Evolutionary conservation across 2,329 filamentous ascomycete genomes (phyloP), one percentile per base, ranked within the genome.

Genomic region (Ophiostoma himal-ulmi): DNA sequence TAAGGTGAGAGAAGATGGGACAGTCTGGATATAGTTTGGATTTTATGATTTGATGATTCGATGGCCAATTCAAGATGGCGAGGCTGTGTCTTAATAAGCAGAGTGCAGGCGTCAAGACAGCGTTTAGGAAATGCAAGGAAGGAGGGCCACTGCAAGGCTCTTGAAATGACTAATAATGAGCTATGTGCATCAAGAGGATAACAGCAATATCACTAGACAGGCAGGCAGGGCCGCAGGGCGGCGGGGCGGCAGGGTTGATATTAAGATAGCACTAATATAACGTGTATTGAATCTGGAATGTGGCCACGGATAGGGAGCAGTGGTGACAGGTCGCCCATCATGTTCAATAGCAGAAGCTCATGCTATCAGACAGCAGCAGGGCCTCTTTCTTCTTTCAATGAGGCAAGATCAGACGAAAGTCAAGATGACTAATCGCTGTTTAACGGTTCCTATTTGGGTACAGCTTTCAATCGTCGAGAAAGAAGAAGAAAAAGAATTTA

Each of bases 51-150:
- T 26, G 52, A 57, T n/a, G n/a, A 26, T 39, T 30, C 30, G 37
- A 39, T 39, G 37, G 37, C 11, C 20, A 48, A n/a, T 20, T 48
- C 44, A 20, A 48, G 17, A 57, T 30, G 8, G n/a, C 17, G 26
- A 62, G 57, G 57, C 57, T 62, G 57, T 62, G 57, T 62, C 57
- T 62, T 34, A 34, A 34, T 62, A 62, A 62, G 26, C 57, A 62
- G 57, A 36, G n/a, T 62, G 20, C 26, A 62, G 57, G 57, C 57
- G 26, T 57, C 52, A 57, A 11, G n/a, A 30, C 52, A 57, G 52
- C 52, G 52, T 22, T 26, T 22, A 57, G n/a, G 26, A 22, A 57
- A 3, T 26, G 52, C 4, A 22, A 26, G 22, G n/a, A 57, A 57
- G 52, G 22, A 20, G 14, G 20, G 44, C 3, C 7, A 57, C 22